Evolutionary conservation across 495 filamentous ascomycete genomes (phyloP).

Genomic region (Neurospora africana): DNA sequence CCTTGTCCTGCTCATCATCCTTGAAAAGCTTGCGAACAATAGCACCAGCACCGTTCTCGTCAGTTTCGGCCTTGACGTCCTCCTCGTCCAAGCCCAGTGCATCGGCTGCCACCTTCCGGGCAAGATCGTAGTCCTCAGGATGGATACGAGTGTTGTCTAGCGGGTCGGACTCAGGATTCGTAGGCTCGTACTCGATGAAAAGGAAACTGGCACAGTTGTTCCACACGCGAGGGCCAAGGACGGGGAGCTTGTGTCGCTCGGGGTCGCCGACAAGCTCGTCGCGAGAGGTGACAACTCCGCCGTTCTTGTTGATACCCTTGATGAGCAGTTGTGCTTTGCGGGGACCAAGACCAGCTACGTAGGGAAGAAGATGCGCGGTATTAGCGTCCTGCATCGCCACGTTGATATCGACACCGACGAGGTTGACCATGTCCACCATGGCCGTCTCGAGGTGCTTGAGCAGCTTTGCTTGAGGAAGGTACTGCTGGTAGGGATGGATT

Average conservation of each 20-base stretch:
- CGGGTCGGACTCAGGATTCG: constrained; percentile 72
- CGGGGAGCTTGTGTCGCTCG: constrained; percentile 61
- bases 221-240: constrained; percentile 84
- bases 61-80: constrained; percentile 87
- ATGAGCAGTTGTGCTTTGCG: constrained; percentile 80
- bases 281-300: constrained; percentile 69
- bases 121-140: constrained; percentile 95
- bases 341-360: constrained; percentile 85
- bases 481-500: constrained; percentile 82
- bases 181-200: constrained; percentile 72
- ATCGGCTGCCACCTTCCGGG: constrained; percentile 95
- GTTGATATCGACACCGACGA: constrained; percentile 89
- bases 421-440: constrained; percentile 96
- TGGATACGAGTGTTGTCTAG: constrained; percentile 94
- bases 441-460: constrained; percentile 79
- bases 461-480: constrained; percentile 77
- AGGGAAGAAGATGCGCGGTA: constrained; percentile 79
- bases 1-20: constrained; percentile 83
- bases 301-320: constrained; percentile 79
- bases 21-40: constrained; percentile 87
- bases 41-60: constrained; percentile 76
- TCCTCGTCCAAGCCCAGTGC: constrained; percentile 93
- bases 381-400: constrained; percentile 71
- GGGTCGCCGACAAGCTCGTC: constrained; percentile 80
- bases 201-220: constrained; percentile 95